Evolutionary conservation across 495 filamentous ascomycete species (phyloP).

Genomic region (Hypomontagnella monticulosa): DNA sequence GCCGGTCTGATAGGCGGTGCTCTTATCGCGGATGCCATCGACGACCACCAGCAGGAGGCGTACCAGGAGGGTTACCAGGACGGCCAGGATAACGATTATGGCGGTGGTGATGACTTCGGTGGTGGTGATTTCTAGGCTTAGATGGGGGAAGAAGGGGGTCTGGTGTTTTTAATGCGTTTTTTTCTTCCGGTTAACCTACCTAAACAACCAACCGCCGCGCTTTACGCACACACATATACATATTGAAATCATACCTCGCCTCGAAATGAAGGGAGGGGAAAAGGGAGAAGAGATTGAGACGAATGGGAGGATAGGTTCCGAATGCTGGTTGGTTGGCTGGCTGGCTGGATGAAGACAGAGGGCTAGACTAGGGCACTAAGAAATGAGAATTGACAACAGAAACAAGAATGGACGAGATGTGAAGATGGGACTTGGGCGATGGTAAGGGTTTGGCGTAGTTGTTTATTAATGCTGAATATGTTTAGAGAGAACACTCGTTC

Average conservation of each 20-base stretch:
- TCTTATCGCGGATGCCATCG: constrained; percentile 71
- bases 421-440: neutral
- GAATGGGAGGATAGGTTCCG: neutral
- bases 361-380: neutral
- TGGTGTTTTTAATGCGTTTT: constrained; percentile 1
- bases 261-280: neutral
- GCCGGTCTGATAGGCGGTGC: constrained; percentile 78
- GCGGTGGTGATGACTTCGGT: constrained; percentile 47
- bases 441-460: neutral
- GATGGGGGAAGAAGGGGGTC: neutral
- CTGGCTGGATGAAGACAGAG: neutral
- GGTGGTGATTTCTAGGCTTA: constrained; percentile 65
- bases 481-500: no score
- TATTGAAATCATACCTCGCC: neutral
- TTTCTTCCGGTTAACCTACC: no score
- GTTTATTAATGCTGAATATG: no score
- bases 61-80: constrained; percentile 58
- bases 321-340: neutral
- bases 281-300: neutral
- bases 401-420: neutral
- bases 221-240: neutral
- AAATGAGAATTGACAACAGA: neutral
- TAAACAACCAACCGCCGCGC: neutral
- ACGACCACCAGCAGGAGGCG: constrained; percentile 65
- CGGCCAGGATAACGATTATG: constrained; percentile 59